Conservation (phyloP, 1,139 yeast genomes). For the Pichia sp. region DNA sequence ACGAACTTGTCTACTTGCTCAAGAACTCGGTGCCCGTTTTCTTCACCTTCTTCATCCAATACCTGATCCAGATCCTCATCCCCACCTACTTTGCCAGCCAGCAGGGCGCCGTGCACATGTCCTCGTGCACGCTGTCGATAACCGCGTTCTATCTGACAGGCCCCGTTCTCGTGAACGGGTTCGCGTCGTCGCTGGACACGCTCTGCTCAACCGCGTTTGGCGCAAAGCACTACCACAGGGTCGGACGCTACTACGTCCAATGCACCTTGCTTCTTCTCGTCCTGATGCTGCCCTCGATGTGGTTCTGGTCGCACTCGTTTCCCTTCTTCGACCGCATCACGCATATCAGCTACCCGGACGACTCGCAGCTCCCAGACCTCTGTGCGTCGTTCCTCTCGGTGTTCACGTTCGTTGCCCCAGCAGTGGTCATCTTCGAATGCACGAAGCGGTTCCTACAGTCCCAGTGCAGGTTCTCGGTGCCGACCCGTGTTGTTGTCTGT, state of each 20-base stretch:
- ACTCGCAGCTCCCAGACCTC: conserved; percentile 20
- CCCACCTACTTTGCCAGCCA: conserved; percentile 37
- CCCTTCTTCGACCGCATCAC: conserved; percentile 14
- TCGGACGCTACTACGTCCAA: conserved; percentile 38
- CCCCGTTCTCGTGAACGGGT: conserved; percentile 39
- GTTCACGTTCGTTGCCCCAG: conserved; percentile 42
- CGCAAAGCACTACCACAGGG: conserved; percentile 33
- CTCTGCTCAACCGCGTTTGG: conserved; percentile 42
- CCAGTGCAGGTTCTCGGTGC: conserved; percentile 52
- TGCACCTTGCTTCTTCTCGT: conserved; percentile 24
- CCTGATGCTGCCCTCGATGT: conserved; percentile 21
- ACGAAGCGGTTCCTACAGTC: conserved; percentile 51
- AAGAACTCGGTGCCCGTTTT: conserved; percentile 36
- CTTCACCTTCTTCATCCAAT: conserved; percentile 37
- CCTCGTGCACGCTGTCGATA: conserved; percentile 38
- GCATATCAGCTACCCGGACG: conserved; percentile 14
- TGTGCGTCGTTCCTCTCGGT: conserved; percentile 20
- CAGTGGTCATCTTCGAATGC: conserved; percentile 48
- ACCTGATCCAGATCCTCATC: conserved; percentile 34
- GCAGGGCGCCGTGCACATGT: conserved; percentile 36
- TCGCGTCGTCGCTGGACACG: conserved; percentile 42
- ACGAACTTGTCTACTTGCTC: conserved; percentile 24
- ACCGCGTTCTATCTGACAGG: conserved; percentile 40
- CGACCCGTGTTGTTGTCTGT: conserved; percentile 44
- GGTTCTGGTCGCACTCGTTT: conserved; percentile 25